Conservation (phyloP, 257 asterid species). For the Solanum pinnatisectum region DNA sequence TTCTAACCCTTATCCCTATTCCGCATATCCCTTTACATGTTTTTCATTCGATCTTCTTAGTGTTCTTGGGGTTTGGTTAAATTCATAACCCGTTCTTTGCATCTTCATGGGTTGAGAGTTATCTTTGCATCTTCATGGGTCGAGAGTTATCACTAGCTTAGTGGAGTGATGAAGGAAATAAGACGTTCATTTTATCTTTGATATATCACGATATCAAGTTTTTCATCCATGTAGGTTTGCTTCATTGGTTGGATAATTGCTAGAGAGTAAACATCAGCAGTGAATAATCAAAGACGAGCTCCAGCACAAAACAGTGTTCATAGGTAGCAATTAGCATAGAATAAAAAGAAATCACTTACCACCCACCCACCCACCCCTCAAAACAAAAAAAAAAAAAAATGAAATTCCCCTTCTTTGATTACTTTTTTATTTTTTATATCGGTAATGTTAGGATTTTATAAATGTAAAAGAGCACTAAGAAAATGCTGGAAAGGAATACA, state of each 20-base stretch:
- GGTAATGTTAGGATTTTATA: neutral
- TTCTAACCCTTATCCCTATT: neutral
- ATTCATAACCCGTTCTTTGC: neutral
- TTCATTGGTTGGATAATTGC: neutral
- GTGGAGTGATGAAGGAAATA: neutral
- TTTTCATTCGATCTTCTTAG: neutral
- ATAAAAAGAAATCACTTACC: neutral
- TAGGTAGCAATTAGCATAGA: neutral
- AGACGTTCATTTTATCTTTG: neutral
- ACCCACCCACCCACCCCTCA: neutral
- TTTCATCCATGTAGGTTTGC: neutral
- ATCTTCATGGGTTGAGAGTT: neutral
- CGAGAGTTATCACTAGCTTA: neutral
- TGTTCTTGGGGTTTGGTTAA: neutral
- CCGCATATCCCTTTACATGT: neutral
- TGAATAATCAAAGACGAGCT: neutral
- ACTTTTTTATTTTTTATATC: neutral
- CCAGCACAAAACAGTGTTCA: neutral
- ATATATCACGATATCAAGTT: neutral
- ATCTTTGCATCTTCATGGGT: neutral
- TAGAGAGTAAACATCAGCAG: neutral
- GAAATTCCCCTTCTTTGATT: neutral
- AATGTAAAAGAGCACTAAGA: neutral
- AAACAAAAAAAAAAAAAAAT: too few species aligned
- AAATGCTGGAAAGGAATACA: neutral